Evolutionary conservation across 108 stramenopile genomes (phyloP), one percentile per base, ranked within the genome.

Genomic region (Cyclotella distinguenda): DNA sequence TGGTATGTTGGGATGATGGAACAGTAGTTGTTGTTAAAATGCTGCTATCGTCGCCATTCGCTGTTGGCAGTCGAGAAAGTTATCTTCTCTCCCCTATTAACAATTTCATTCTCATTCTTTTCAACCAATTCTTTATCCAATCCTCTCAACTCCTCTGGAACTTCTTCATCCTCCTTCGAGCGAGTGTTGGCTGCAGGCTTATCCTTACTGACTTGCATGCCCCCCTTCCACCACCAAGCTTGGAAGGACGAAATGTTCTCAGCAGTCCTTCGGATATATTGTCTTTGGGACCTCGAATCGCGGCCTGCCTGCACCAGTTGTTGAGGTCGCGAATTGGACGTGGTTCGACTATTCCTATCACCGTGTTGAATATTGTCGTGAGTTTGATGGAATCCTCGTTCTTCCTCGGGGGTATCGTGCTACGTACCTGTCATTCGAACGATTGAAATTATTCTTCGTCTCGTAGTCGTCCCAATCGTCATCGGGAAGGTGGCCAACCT

Each of bases 81-180:
- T 9, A 90, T 64, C 16, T 74, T 50, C 23, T 85, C 83, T 61
- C 84, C 86, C 13, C 53, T 35, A 49, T 93, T 84, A 60, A 95
- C 74, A 51, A 96, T 91, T 64, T 96, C 94, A 64, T 84, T 81
- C 40, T 82, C 70, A 47, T 95, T 96, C 70, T 86, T 87, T 49
- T 92, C 79, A 62, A 95, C 79, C 35, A 96, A 77, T 60, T 91
- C 91, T 60, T 93, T 91, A 54, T 93, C 92, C 11, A 90, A 68
- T 21, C 87, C 89, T 27, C 82, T 72, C 12, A 96, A 74, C 65
- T 84, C 83, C 65, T 92, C 93, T 1, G 92, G 95, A 30, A 96
- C 58, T 26, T 93, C 92, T 8, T 92, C 92, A 9, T 91, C 87
- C 5, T 85, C 82, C 11, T 32, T 42, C 9, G 6, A 2, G 51